Conservation (phyloP, 176 grass and related monocot species). For the Triticum monococcum region DNA sequence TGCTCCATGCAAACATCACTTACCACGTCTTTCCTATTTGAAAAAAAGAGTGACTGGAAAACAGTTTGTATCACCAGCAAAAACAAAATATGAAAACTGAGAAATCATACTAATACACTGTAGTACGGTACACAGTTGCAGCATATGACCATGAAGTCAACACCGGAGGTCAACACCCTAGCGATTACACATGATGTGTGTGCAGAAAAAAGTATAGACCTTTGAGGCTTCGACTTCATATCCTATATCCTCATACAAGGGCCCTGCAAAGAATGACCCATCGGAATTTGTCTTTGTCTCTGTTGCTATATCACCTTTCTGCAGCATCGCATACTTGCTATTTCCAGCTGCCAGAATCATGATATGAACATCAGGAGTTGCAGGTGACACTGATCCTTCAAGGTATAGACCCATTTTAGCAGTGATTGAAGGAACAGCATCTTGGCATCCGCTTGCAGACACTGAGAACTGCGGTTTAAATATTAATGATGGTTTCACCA, state of each 20-base stretch:
- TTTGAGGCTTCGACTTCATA: conserved; percentile 89
- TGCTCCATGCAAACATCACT: background rate
- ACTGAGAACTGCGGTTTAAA: conserved; percentile 72
- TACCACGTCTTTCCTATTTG: background rate
- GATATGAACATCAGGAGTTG: conserved; percentile 73
- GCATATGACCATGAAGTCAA: conserved; percentile 3
- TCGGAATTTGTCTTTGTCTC: conserved; percentile 75
- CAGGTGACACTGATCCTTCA: conserved; percentile 79
- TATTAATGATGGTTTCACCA: background rate
- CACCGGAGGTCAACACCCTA: background rate
- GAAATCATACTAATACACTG: background rate
- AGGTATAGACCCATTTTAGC: conserved; percentile 84
- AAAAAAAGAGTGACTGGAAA: background rate
- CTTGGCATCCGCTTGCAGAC: conserved; percentile 71
- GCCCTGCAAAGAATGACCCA: conserved; percentile 79
- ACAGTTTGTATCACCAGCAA: background rate
- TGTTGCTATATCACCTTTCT: conserved; percentile 73
- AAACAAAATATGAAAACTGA: background rate
- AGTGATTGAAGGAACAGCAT: conserved; percentile 54
- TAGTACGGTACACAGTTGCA: background rate
- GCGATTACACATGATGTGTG: conserved; percentile 1
- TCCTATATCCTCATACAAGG: conserved; percentile 83
- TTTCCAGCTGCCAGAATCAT: conserved; percentile 63
- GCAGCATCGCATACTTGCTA: conserved; percentile 60
- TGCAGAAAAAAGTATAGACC: conserved; percentile 42